Evolutionary conservation across 805 yeast species (phyloP).

Genomic region (Metschnikowia sp.): DNA sequence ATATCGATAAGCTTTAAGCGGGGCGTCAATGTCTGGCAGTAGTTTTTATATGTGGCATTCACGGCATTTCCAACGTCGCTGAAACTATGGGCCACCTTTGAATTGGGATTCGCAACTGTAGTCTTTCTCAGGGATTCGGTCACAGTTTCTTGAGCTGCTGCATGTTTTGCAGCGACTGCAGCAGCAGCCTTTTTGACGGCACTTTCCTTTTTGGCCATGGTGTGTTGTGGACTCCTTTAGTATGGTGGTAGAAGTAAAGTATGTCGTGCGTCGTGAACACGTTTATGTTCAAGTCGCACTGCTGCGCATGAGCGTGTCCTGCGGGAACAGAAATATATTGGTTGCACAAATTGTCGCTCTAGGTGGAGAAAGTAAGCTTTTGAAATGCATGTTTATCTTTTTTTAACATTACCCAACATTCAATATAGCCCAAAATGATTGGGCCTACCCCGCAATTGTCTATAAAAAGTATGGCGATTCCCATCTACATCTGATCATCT

Average conservation of each 20-base stretch:
- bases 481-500: too few relatives aligned
- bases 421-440: too few relatives aligned
- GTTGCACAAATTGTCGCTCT: too few relatives aligned
- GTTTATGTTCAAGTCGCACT: not conserved
- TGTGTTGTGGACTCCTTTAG: not conserved
- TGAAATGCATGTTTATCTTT: too few relatives aligned
- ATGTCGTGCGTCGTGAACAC: not conserved
- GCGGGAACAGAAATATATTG: too few relatives aligned
- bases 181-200: constrained; percentile 17
- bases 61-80: constrained; percentile 30
- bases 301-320: not conserved
- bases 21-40: constrained; percentile 36
- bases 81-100: constrained; percentile 14
- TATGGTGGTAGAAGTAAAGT: not conserved
- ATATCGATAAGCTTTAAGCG: constrained; percentile 67
- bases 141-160: not conserved
- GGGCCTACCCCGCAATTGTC: too few relatives aligned
- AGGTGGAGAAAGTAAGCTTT: too few relatives aligned
- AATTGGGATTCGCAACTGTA: constrained; percentile 9
- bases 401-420: too few relatives aligned
- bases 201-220: constrained; percentile 34
- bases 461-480: too few relatives aligned
- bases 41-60: constrained; percentile 33
- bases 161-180: constrained; percentile 15
- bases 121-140: constrained; percentile 7